Conservation (phyloP, 1,284 basidiomycete genomes). For the Ustilago xerochloae region DNA sequence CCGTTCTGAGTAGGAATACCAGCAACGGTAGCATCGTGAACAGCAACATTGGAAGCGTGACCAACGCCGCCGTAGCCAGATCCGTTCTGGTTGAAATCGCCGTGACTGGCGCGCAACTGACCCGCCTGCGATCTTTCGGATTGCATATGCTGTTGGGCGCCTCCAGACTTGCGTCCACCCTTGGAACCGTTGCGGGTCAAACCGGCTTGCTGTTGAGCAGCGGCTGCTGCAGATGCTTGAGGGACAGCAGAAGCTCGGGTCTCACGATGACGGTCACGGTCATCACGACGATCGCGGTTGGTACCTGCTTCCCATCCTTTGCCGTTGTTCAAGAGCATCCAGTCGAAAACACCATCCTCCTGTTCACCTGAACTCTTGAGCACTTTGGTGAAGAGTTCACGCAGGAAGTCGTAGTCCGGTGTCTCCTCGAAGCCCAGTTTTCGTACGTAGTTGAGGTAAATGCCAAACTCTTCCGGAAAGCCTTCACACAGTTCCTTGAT, state of each 20-base stretch:
- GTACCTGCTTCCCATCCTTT: constrained; percentile 92
- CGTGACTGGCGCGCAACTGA: constrained; percentile 48
- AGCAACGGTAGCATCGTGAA: constrained; percentile 58
- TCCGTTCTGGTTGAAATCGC: constrained; percentile 45
- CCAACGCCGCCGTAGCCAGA: constrained; percentile 56
- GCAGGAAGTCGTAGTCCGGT: constrained; percentile 93
- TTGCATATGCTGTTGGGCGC: constrained; percentile 44
- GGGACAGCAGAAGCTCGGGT: constrained; percentile 38
- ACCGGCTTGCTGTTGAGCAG: constrained; percentile 35
- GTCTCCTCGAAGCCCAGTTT: constrained; percentile 92
- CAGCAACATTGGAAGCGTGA: constrained; percentile 60
- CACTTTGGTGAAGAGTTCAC: constrained; percentile 90
- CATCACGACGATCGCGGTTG: constrained; percentile 63
- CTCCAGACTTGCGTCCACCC: constrained; percentile 57
- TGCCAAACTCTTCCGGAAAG: constrained; percentile 90
- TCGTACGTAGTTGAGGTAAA: constrained; percentile 87
- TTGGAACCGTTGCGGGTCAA: constrained; percentile 57
- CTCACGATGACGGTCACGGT: constrained; percentile 58
- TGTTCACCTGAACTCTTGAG: constrained; percentile 86
- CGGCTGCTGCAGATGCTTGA: constrained; percentile 31
- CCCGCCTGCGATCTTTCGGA: constrained; percentile 41
- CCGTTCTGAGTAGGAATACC: constrained; percentile 43
- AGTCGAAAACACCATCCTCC: constrained; percentile 89
- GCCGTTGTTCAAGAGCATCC: constrained; percentile 88
- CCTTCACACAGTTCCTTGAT: constrained; percentile 94